Evolutionary conservation across 768 basidiomycete genomes (phyloP), one percentile per base, ranked within the genome.

Genomic region (Lactifluus volemus): DNA sequence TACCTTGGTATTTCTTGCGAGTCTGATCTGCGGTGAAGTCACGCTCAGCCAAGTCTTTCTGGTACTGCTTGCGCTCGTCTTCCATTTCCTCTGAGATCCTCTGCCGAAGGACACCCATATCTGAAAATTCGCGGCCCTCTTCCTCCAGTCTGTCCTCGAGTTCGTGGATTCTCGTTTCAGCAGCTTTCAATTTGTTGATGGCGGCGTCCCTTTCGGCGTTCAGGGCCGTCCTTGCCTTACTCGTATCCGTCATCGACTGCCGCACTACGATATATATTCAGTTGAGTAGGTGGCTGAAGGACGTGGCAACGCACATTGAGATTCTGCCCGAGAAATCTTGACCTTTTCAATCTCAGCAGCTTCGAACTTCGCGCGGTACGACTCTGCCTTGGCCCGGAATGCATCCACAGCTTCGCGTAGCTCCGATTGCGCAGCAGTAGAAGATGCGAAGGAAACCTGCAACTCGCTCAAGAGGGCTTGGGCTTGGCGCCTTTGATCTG

Each of bases 1-100:
- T 72, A 86, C 89, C 83, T 79, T 92, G 89, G 67, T 92, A 91
- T 70, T 89, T 91, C 78, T 91, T 89, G 63, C 86, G 81, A 3
- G 89, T 90, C 70, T 91, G 89, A 65, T 90, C 85, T 36, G 81
- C 78, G 11, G 85, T 75, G 69, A 90, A 89, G 71, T 91, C 89
- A 5, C 88, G 81, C 63, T 91, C 88, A 1, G 81, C 76, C n/a
- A 91, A 78, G 63, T 92, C 88, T 67, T 91, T 86, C 68, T 84
- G 82, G 68, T 92, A 84, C 57, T 85, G 85, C 59, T 87, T 83
- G 63, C 88, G 80, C 69, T 88, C 86, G 59, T 89, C 86, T 63
- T 90, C 86, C 67, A 92, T 77, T 68, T 89, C 86, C 60, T 87
- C 87, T 1, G 81, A 77, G n/a, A 91, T 74, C 29, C 86, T 81